Evolutionary conservation across 2,329 filamentous ascomycete species (phyloP), one percentile per base, ranked within the genome.

Genomic region (Exophiala sp.): DNA sequence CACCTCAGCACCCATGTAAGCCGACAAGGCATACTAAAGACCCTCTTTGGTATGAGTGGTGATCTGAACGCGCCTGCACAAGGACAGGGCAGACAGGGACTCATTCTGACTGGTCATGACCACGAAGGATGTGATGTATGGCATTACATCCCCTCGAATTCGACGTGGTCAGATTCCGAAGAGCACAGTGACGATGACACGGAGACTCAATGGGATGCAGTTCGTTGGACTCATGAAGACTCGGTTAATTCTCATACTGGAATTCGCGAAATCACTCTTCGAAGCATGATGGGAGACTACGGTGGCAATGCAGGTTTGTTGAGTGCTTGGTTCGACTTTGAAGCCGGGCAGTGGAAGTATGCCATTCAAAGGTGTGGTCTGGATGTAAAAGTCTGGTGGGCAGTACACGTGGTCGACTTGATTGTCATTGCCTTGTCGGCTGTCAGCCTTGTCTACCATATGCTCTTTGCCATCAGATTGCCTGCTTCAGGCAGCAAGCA

Each of bases 251-350:
- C 54, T 16, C 55, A 62, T 50, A 82, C 87, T 0, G 87, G 87
- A 0, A 76, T 96, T 5, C 79, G 92, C 24, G 94, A 99, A 72
- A 84, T 97, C 60, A 99, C 94, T 0, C 88, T 99, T 2, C 85
- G 91, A 55, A 96, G 90, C 70, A 97, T 99, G 91, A 99, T 99
- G 94, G 94, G 94, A 52, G 88, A 89, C 52, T 99, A 88, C 71
- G 86, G 84, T n/a, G 94, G 94, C 16, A 94, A 96, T 68, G 90
- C 91, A 0, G 94, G 91, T 0, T 76, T 99, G 39, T 72, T 99
- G 38, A 94, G 88, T 58, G 80, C 88, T 1, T 99, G 92, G 92
- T 97, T 92, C 66, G 89, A 97, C 68, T 71, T 81, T 52, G 75
- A 78, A 2, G 70, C 72, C 1, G 85, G 83, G 77, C 83, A 88